Conservation (phyloP, 441 rosid species). For the Euphorbia celastroides region DNA sequence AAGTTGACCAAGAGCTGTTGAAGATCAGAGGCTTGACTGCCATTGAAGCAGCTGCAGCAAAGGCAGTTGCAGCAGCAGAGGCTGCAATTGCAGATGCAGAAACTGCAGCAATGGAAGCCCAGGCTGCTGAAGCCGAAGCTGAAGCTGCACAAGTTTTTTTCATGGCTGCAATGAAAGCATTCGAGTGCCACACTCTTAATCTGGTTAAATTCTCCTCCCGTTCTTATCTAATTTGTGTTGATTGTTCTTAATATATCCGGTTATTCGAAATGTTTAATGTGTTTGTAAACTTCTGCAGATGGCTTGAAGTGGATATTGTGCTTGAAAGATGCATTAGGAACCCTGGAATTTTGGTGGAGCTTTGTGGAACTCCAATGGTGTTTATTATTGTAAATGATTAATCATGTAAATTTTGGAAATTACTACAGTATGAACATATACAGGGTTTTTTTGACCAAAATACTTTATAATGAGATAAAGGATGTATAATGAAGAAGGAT, state of each 20-base stretch:
- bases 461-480: constrained; percentile 16
- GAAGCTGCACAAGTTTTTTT: constrained; percentile 88
- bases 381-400: constrained; percentile 32
- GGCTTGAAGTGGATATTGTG: constrained; percentile 6
- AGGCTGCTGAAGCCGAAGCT: constrained; percentile 91
- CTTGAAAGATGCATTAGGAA: constrained; percentile 11
- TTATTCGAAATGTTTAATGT: not conserved
- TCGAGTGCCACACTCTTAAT: constrained; percentile 46
- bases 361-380: constrained; percentile 13
- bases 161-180: constrained; percentile 75
- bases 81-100: constrained; percentile 92
- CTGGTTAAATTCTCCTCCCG: constrained; percentile 38
- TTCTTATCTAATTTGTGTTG: not conserved
- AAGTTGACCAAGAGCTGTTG: constrained; percentile 48
- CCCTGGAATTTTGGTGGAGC: constrained; percentile 12
- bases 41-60: constrained; percentile 83
- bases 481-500: constrained; percentile 2
- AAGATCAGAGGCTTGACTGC: constrained; percentile 78
- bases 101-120: constrained; percentile 93
- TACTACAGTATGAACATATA: constrained; percentile 14
- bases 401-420: constrained; percentile 36
- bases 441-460: constrained; percentile 7
- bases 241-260: not conserved
- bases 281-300: constrained; percentile 32
- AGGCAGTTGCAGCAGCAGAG: constrained; percentile 93